Base-by-base conservation (phyloP, 768 basidiomycete species). In the Rhizopogon rudus region DNA sequence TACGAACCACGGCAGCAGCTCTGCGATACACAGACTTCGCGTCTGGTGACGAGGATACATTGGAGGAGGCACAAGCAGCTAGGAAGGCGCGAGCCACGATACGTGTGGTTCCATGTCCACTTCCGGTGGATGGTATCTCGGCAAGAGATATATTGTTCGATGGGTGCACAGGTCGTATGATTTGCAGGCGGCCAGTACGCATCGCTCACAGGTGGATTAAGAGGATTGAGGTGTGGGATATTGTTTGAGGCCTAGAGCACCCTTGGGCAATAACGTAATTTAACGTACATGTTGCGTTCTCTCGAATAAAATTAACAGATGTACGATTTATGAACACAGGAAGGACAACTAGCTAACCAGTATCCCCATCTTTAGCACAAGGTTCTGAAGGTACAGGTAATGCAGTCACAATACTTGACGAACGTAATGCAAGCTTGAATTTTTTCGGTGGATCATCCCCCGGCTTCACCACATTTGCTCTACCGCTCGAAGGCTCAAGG, bases 331-430 rank as follows among this genome's bases (percentile, higher is more conserved):
- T 49, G 22, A 48, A 22, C 48, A 49, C 48, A 16, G 20, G 35
- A 37, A 22, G 37, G 37, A 49, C 31, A 49, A 49, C 48, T 49
- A 49, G 48, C 69, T 77, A 90, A 58, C 88, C 88, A 42, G 81
- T 87, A 66, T 90, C 88, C 52, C 84, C 87, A 61, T 89, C 86
- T 71, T 89, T 89, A 56, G 79, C 76, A 64, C 81, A 77, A 57
- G 77, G 69, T 78, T 83, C 79, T 83, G 88, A 81, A 65, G 82
- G 76, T 52, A 74, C 65, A 12, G 75, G 70, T 44, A 73, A 57
- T 31, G 63, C 53, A 28, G 65, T 57, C 14, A 63, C 52, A 20
- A 50, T 50, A 50, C 59, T 60, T 54, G 67, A 58, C 52, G 73
- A 60, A 41, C 84, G 82, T 56, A 91, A 77, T 70, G 82, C 87